Base-by-base conservation (phyloP, 2,329 filamentous ascomycete species). In the Paraconiothyrium sp. region DNA sequence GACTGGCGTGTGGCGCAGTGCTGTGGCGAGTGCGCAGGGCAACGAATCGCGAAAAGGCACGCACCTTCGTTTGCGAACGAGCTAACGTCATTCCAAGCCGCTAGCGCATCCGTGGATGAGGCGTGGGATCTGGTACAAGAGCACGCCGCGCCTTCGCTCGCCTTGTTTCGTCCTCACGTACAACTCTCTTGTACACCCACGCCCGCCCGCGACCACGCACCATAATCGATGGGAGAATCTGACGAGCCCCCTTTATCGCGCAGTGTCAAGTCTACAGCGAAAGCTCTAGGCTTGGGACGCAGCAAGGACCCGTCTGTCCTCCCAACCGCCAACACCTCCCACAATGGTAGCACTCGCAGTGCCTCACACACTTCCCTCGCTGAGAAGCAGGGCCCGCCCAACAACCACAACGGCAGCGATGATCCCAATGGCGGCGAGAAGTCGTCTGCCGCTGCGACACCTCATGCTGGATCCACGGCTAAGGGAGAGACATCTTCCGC, bases 201-300 rank as follows among this genome's bases (percentile, higher is more conserved):
- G n/a, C 27, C 35, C 47, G 4, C 57, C 59, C 35, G 43, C 60
- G 62, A 61, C 48, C 47, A 46, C 39, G 63, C 66, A 70, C 64
- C 62, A 70, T 71, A 75, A 76, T 78, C 81, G 83, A 86, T 86
- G 84, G 84, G 84, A 84, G 82, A 85, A 81, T 76, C 81, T 79
- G 82, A 86, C 80, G 79, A 83, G 62, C 78, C 80, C 72, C 80
- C 80, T 76, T 76, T 81, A 80, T 73, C 79, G 80, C 80, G 82
- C 79, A 83, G 81, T 78, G 80, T 83, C 77, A 81, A 83, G 77
- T 82, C 81, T 69, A 82, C 81, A 79, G 80, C 79, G 72, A 80
- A 76, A 76, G 76, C 79, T 66, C 77, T 81, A 78, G 79, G 78
- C 73, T 78, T 81, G 73, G 72, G 75, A 76, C 73, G 72, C 69